These are phyloP conservation scores for Pigoraptor vietnamica DNA, from an alignment of 78 protist species.

Conservation along the genomic window DNA sequence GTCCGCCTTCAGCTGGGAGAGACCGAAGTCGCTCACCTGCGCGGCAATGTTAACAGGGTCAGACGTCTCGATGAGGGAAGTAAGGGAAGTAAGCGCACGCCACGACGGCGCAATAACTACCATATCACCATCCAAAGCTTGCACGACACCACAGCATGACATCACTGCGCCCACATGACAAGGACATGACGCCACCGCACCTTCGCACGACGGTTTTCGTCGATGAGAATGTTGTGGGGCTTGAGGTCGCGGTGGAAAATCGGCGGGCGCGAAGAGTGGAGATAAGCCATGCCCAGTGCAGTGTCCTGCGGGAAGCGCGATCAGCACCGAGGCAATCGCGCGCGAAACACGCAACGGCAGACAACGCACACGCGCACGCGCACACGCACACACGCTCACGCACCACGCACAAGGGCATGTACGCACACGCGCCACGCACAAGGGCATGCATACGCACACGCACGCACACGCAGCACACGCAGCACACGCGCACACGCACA, in stretches of 20 bases:
- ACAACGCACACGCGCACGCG: no score
- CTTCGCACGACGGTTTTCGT: background rate
- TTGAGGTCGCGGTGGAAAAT: constrained; percentile 56
- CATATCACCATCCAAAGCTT: background rate
- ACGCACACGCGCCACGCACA: no score
- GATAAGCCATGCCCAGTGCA: constrained; percentile 49
- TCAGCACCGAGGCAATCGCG: no score
- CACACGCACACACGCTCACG: no score
- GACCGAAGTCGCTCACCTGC: background rate
- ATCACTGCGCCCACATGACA: no score
- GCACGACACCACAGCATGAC: background rate
- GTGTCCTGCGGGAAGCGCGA: background rate
- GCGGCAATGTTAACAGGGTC: background rate
- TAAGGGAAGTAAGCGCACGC: background rate
- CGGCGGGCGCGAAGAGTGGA: constrained; percentile 26
- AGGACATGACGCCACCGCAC: background rate
- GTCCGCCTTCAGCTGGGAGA: background rate
- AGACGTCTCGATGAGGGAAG: background rate
- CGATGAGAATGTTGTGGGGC: constrained; percentile 31
- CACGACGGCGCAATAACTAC: background rate
- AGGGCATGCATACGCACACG: no score
- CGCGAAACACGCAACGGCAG: no score
- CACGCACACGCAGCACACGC: no score
- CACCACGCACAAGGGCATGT: no score
- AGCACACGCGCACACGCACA: no score